These are phyloP conservation scores for Moesziomyces aphidis DNA, from an alignment of 1,284 basidiomycete species.

Conservation along the genomic window DNA sequence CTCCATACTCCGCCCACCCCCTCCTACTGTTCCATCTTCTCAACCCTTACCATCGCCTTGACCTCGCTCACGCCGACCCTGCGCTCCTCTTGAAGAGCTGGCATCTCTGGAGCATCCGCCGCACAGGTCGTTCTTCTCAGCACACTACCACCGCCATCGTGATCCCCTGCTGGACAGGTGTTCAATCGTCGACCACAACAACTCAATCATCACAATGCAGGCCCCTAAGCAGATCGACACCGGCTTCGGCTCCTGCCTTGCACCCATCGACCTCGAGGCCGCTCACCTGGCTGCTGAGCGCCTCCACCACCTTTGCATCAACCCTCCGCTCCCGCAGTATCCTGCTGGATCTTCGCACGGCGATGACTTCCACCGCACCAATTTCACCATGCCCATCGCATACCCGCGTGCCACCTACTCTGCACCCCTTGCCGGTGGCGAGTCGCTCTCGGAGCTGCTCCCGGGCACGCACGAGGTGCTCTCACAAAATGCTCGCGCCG, in stretches of 20 bases:
- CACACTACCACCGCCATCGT: slow-evolving; percentile 1
- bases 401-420: slow-evolving; percentile 47
- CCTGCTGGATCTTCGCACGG: slow-evolving; percentile 34
- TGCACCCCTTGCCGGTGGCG: slow-evolving; percentile 37
- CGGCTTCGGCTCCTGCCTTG: slow-evolving; percentile 41
- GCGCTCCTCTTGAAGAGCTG: slow-evolving; percentile 27
- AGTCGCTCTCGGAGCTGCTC: slow-evolving; percentile 37
- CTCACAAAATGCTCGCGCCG: slow-evolving; percentile 40
- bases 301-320: slow-evolving; percentile 35
- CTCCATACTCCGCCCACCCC: not conserved
- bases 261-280: slow-evolving; percentile 43
- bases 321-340: slow-evolving; percentile 34
- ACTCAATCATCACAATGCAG: slow-evolving; percentile 18
- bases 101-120: slow-evolving; percentile 15
- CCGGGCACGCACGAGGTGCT: slow-evolving; percentile 45
- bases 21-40: not conserved
- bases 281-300: slow-evolving; percentile 39
- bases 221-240: slow-evolving; percentile 46
- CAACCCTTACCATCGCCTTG: slow-evolving; percentile 7
- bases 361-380: slow-evolving; percentile 28
- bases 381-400: slow-evolving; percentile 41
- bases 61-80: slow-evolving; percentile 11
- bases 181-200: not conserved
- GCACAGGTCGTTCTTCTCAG: not conserved
- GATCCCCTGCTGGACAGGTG: slow-evolving; percentile 36